Conservation (phyloP, 306 rosid species). For the Canavalia ensiformis region DNA sequence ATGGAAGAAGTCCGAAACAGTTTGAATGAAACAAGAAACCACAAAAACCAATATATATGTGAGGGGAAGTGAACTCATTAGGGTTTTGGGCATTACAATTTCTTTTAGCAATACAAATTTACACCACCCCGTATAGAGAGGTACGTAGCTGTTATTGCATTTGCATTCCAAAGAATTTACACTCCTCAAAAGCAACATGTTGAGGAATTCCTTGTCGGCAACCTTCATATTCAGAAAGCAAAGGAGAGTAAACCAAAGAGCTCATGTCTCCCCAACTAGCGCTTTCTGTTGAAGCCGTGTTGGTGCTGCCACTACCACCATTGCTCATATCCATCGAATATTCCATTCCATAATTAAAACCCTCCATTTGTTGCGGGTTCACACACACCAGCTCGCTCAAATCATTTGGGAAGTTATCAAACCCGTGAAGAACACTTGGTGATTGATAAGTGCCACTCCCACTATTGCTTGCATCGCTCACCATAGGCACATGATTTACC, state of each 20-base stretch:
- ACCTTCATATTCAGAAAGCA: slow-evolving; percentile 61
- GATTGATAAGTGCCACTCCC: slow-evolving; percentile 37
- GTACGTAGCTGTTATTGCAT: slow-evolving; percentile 49
- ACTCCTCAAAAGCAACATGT: slow-evolving; percentile 60
- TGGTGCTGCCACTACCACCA: slow-evolving; percentile 56
- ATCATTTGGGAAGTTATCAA: slow-evolving; percentile 55
- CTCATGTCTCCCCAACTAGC: slow-evolving; percentile 77
- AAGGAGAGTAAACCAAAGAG: slow-evolving; percentile 58
- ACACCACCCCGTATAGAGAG: slow-evolving; percentile 47
- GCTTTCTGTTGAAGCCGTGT: slow-evolving; percentile 66
- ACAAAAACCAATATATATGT: slow-evolving; percentile 47
- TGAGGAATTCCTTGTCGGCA: slow-evolving; percentile 53
- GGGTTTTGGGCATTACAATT: slow-evolving; percentile 33
- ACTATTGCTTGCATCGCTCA: slow-evolving; percentile 38
- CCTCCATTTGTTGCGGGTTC: slow-evolving; percentile 52
- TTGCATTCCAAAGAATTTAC: slow-evolving; percentile 64
- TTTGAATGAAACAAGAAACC: slow-evolving; percentile 41
- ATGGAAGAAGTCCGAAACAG: slow-evolving; percentile 39
- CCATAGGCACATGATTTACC: slow-evolving; percentile 32
- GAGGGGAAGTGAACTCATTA: slow-evolving; percentile 52
- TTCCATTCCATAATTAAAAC: slow-evolving; percentile 58
- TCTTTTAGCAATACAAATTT: slow-evolving; percentile 46
- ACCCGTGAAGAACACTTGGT: slow-evolving; percentile 52
- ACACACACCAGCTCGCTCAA: slow-evolving; percentile 56
- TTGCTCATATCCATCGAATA: slow-evolving; percentile 44